A percentile compares a stretch with the other conserved stretches of the same genome.
These are phyloP conservation scores for Waltergamsia citrina DNA, from an alignment of 2,329 filamentous ascomycete species.

Conservation along the genomic window DNA sequence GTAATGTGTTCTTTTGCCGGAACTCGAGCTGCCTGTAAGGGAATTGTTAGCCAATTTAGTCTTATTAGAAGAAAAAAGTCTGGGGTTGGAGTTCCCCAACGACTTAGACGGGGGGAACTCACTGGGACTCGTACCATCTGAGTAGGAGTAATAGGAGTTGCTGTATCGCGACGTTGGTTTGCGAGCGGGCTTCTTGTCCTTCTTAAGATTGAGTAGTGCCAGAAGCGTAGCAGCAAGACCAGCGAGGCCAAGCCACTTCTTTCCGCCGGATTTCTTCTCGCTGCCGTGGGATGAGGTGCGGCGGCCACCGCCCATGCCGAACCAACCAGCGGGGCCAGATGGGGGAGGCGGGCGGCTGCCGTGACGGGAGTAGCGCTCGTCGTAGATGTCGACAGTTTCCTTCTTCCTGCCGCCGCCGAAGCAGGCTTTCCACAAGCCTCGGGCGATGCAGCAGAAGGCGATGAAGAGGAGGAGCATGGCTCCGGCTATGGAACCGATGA, in stretches of 20 bases:
- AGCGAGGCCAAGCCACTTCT: constrained; percentile 43
- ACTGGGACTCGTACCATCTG: constrained; percentile 39
- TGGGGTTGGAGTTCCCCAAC: no score
- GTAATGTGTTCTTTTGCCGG: constrained; percentile 19
- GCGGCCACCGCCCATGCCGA: constrained; percentile 35
- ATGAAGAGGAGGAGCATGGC: constrained; percentile 57
- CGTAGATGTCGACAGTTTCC: constrained; percentile 47
- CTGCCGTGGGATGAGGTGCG: constrained; percentile 8
- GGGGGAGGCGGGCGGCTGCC: constrained; percentile 29
- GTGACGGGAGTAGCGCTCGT: constrained; percentile 50
- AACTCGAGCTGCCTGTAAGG: constrained; percentile 12
- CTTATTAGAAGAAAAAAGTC: background rate
- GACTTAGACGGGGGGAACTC: constrained; percentile 28
- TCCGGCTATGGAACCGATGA: constrained; percentile 62
- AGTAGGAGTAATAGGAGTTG: constrained; percentile 46
- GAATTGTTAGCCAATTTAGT: constrained; percentile 4
- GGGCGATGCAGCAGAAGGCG: constrained; percentile 65
- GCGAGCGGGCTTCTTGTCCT: constrained; percentile 35
- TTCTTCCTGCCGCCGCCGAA: constrained; percentile 53
- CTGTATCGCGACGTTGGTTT: constrained; percentile 31
- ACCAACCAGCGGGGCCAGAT: constrained; percentile 47
- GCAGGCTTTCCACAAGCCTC: constrained; percentile 52
- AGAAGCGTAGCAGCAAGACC: constrained; percentile 40
- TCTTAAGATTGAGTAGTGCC: constrained; percentile 43
- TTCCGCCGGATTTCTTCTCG: constrained; percentile 41